These are phyloP conservation scores for Curvularia lunata DNA, from an alignment of 2,329 filamentous ascomycete genomes.

Conservation along the genomic window DNA sequence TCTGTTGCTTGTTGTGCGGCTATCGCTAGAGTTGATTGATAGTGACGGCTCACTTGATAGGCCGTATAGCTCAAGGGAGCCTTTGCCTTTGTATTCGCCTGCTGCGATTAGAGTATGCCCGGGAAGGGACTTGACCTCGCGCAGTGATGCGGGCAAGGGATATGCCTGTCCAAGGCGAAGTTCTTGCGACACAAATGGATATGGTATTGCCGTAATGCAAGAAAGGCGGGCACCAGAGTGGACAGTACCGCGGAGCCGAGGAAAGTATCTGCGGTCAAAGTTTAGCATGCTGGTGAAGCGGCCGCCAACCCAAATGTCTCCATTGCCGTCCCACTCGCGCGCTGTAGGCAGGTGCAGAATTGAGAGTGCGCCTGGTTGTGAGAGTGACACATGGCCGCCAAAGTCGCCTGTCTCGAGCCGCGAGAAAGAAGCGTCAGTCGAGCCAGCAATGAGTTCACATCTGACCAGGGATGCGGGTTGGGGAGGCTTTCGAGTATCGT, in stretches of 20 bases:
- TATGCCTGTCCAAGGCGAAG: slow-evolving; percentile 63
- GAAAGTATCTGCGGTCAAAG: slow-evolving; percentile 88
- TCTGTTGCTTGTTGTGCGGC: slow-evolving; percentile 52
- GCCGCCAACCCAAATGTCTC: slow-evolving; percentile 86
- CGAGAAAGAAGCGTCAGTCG: slow-evolving; percentile 35
- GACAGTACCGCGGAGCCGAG: slow-evolving; percentile 75
- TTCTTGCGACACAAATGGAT: slow-evolving; percentile 68
- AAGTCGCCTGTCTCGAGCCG: slow-evolving; percentile 60
- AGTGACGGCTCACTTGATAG: slow-evolving; percentile 53
- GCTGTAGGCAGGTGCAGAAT: slow-evolving; percentile 76
- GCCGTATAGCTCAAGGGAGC: slow-evolving; percentile 86
- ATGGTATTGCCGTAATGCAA: slow-evolving; percentile 72
- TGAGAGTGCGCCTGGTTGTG: slow-evolving; percentile 80
- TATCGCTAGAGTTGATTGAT: slow-evolving; percentile 39
- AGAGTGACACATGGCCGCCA: slow-evolving; percentile 70
- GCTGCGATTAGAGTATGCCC: slow-evolving; percentile 78
- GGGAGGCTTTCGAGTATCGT: slow-evolving; percentile 69
- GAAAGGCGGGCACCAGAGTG: slow-evolving; percentile 84
- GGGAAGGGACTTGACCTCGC: slow-evolving; percentile 58
- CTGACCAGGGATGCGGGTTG: slow-evolving; percentile 20
- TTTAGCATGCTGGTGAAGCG: slow-evolving; percentile 87
- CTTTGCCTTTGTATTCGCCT: slow-evolving; percentile 90
- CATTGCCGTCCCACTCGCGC: slow-evolving; percentile 64
- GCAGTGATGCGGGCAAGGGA: slow-evolving; percentile 62
- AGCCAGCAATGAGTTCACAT: slow-evolving; percentile 41